Base-by-base conservation (phyloP, 208 protist genomes). In the Naegleria lovaniensis region DNA sequence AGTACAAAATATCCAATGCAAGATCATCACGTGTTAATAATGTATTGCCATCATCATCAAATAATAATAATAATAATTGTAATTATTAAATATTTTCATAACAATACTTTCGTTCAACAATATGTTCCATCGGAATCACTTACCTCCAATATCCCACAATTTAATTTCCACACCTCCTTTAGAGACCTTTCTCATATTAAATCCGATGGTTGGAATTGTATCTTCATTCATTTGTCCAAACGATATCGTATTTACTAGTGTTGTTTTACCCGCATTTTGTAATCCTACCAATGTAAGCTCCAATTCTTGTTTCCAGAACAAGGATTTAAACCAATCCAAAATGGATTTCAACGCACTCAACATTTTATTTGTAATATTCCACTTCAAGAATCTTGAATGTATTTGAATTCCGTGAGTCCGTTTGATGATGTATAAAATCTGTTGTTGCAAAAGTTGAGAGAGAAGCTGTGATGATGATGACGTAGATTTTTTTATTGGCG, bases 301-400 rank as follows among this genome's bases (percentile, higher is more conserved):
- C 96, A 98, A 97, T 93, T 98, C 96, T 93, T 98, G 95, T 92
- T 97, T 97, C 95, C 95, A 98, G 92, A 98, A 98, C 29, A 97
- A 92, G 52, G 93, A 93, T 75, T 91, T 88, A 38, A 94, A 90
- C 92, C 92, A 94, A 55, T 93, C 91, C 25, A 94, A 67, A 13
- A 91, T 41, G 55, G 76, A 84, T 67, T 67, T 67, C 55, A 67
- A 67, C 22, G 13, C 55, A 29, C 19, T 29, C 22, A 67, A 19
- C 55, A 67, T 67, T 4, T 67, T 67, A 48, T 48, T 9, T 48
- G 1, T 48, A 9, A 48, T 48, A 9, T 7, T 48, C 43, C 7
- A 48, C 5, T 48, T 7, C 7, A 48, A 48, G 43, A 48, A 7
- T 9, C 7, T 48, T 1, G 43, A 48, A 9, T 7, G 43, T 9